Evolutionary conservation across 495 filamentous ascomycete genomes (phyloP), one percentile per base, ranked within the genome.

Genomic region (Parachaetomium inaequale): DNA sequence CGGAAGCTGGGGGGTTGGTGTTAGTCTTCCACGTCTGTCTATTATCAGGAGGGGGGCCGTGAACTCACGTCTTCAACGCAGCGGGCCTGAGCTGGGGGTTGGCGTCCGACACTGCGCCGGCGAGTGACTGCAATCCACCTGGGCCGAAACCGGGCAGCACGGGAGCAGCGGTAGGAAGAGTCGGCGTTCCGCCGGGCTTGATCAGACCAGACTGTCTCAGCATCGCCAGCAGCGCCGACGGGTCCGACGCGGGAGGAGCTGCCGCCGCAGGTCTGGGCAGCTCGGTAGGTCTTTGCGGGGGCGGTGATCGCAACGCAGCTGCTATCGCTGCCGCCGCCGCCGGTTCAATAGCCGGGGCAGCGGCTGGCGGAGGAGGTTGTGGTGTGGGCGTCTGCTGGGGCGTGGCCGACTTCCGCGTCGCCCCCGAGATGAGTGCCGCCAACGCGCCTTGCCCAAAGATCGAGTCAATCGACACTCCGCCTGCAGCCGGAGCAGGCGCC

Each of bases 1-100:
- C 90, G 90, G 67, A 87, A 89, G 68, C 88, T 94, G 54, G 61
- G 38, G 8, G 26, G 23, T 29, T 23, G 14, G 12, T 28, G 11
- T 36, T n/a, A 49, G 21, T 55, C 11, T 46, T 11, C 25, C 21
- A 4, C 14, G 36, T 45, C 36, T 34, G 54, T 61, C 0, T 19
- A 7, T 29, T 2, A 47, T 23, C 6, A 17, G 0, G 1, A 17
- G 8, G 50, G 25, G 6, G 17, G 11, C 4, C 81, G 0, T 80
- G 76, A 14, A 81, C 81, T 66, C 31, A 66, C 63, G 53, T 57
- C 28, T 69, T 71, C 19, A 69, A 55, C 1, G 64, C 54, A 1
- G 62, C 38, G 21, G 51, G 23, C 1, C 21, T 60, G 19, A 69
- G 42, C 47, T 63, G 55, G 5, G 28, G 26, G 3, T 78, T 60